Percentiles rank a stretch among this genome's conserved stretches.
Evolutionary conservation across 345 rosid species (phyloP).

Genomic region (Eucalyptus curtisii): DNA sequence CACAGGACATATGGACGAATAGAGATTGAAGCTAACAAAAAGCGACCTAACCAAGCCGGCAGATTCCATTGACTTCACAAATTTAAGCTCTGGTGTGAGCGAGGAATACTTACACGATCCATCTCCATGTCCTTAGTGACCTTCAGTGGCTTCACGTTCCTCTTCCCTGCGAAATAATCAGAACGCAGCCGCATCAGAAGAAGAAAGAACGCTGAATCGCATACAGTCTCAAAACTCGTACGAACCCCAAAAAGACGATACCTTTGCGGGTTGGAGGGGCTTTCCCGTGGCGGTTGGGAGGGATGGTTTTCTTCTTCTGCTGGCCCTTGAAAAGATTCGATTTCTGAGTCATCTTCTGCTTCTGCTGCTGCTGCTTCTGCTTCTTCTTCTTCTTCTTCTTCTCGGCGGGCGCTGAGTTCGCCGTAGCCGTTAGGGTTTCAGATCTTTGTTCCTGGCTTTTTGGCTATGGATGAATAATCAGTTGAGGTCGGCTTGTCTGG

Average conservation of each 20-base stretch:
- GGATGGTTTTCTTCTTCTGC: conserved; percentile 54
- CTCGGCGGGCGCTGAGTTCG: neutral
- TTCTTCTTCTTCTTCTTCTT: neutral
- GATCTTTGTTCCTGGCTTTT: neutral
- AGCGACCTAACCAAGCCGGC: neutral
- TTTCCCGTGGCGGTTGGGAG: conserved; percentile 84
- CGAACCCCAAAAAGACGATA: neutral
- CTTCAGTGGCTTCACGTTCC: conserved; percentile 63
- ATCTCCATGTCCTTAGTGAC: conserved; percentile 56
- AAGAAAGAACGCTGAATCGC: neutral
- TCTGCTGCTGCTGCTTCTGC: fast-evolving
- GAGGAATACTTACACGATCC: conserved; percentile 32
- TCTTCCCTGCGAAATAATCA: conserved; percentile 37
- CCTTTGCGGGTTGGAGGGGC: conserved; percentile 52
- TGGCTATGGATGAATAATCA: neutral
- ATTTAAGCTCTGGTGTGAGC: neutral
- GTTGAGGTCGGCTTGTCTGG: neutral
- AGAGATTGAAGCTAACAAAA: neutral
- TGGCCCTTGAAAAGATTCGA: conserved; percentile 73
- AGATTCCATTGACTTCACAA: neutral
- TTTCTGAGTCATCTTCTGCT: conserved; percentile 82
- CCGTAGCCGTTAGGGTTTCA: neutral
- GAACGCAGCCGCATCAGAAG: neutral
- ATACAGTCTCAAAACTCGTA: neutral
- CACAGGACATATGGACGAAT: neutral